Evolutionary conservation across 495 filamentous ascomycete species (phyloP), one percentile per base, ranked within the genome.

Genomic region (Penicillium cinerascens): DNA sequence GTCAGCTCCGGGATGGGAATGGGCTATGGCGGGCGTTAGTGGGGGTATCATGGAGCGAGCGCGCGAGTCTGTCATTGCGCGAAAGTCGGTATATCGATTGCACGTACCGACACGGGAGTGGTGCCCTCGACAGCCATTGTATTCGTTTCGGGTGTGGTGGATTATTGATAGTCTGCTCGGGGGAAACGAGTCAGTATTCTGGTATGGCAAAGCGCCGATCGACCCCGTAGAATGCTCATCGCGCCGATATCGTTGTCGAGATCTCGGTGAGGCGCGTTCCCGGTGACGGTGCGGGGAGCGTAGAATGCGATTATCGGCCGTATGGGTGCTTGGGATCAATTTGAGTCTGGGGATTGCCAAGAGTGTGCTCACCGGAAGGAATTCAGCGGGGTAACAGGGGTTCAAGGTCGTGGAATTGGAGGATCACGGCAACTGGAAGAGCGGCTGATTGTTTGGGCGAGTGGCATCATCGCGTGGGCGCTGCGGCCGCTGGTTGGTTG

Each of bases 1-100:
- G 82, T 83, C 48, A 97, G 82, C 56, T 91, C 82, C 52, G 82
- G 81, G 47, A 82, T 74, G 35, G 88, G 79, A 43, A 97, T 77
- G 36, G 91, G 91, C 88, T 95, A 51, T n/a, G 2, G 20, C 29
- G 22, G 20, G 67, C 69, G 40, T 65, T 41, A 35, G 6, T 11
- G 10, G 29, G 23, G 17, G 29, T 25, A 23, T 38, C 21, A n/a
- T n/a, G n/a, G n/a, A 17, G 5, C 1, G 3, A 3, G n/a, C 15
- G 20, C 16, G 38, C 5, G 8, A 21, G 4, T 33, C 43, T 17
- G 15, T 36, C 13, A 8, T 33, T 33, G 29, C 29, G 11, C 13
- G 18, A n/a, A n/a, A 7, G n/a, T 20, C 37, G 21, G 11, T 20
- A 37, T 27, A 51, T 22, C 20, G 27, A 26, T 6, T 23, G 69